These are phyloP conservation scores for Lophiostoma macrostomum DNA, from an alignment of 495 filamentous ascomycete genomes.

Conservation along the genomic window DNA sequence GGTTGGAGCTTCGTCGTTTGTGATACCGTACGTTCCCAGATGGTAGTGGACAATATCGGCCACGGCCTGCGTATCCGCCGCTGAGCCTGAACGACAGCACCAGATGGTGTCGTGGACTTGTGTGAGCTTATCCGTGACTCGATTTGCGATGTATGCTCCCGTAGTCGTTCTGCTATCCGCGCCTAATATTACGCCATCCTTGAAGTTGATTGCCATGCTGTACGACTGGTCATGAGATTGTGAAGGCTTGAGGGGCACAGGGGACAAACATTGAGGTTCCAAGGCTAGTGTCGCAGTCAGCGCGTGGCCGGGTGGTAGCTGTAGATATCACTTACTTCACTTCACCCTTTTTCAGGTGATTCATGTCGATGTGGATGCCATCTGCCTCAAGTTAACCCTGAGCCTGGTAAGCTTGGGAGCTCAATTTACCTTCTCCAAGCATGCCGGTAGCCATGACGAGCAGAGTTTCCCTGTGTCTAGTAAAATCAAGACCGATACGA, in stretches of 20 bases:
- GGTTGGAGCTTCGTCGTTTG: slow-evolving; percentile 81
- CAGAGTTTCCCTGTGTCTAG: too few species aligned
- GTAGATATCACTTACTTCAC: slow-evolving; percentile 59
- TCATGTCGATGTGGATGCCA: slow-evolving; percentile 99
- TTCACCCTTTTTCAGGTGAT: slow-evolving; percentile 86
- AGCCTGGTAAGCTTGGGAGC: background rate
- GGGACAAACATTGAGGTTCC: slow-evolving; percentile 88
- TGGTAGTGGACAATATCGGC: slow-evolving; percentile 97
- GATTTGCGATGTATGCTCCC: slow-evolving; percentile 96
- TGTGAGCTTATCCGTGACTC: slow-evolving; percentile 98
- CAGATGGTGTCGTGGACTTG: slow-evolving; percentile 98
- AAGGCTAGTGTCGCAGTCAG: slow-evolving; percentile 54
- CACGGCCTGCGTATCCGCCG: slow-evolving; percentile 95
- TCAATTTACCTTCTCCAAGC: slow-evolving; percentile 43
- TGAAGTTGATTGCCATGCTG: slow-evolving; percentile 94
- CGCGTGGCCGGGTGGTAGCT: background rate
- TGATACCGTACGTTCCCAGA: slow-evolving; percentile 85
- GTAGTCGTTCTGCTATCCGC: slow-evolving; percentile 98
- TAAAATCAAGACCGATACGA: too few species aligned
- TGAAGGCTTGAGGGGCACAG: background rate
- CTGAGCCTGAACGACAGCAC: slow-evolving; percentile 97
- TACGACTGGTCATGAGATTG: slow-evolving; percentile 17
- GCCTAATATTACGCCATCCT: slow-evolving; percentile 93
- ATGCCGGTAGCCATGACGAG: slow-evolving; percentile 38
- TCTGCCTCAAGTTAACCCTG: slow-evolving; percentile 53